Conservation (phyloP, 192 early-diverging fungal species). For the Rhizoclosmatium globosum region DNA sequence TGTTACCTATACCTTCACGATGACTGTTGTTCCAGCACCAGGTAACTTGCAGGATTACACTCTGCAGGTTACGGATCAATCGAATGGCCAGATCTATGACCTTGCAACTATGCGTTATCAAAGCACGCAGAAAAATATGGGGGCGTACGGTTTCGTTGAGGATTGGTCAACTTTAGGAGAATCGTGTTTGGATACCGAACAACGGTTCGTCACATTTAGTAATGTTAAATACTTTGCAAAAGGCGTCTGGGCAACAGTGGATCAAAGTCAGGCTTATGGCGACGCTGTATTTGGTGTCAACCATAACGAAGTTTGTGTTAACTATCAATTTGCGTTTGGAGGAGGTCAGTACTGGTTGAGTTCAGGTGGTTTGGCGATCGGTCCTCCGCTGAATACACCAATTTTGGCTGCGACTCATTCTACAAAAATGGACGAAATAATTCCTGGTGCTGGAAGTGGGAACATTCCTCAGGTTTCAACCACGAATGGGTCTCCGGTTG, state of each 20-base stretch:
- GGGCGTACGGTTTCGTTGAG: constrained; percentile 21
- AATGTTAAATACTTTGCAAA: not conserved
- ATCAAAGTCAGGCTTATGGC: not conserved
- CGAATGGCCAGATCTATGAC: not conserved
- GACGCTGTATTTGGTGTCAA: constrained; percentile 15
- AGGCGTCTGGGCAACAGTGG: not conserved
- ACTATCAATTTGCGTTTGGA: constrained; percentile 18
- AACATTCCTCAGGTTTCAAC: too few species aligned
- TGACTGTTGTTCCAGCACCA: not conserved
- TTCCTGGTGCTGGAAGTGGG: too few species aligned
- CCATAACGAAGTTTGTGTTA: constrained; percentile 28
- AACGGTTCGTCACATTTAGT: constrained; percentile 10
- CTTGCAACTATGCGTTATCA: not conserved
- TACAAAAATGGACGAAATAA: too few species aligned
- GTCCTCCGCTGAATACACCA: constrained; percentile 3
- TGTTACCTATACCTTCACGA: constrained; percentile 4
- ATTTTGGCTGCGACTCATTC: too few species aligned
- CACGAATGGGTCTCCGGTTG: too few species aligned
- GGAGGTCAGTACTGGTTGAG: not conserved
- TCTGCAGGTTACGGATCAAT: not conserved
- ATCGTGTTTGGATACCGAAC: not conserved
- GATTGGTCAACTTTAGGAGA: not conserved
- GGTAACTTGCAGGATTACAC: constrained; percentile 14
- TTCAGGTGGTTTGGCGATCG: constrained; percentile 18
- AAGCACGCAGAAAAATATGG: not conserved